Base-by-base conservation (phyloP, 345 rosid species). In the Toxicodendron radicans region DNA sequence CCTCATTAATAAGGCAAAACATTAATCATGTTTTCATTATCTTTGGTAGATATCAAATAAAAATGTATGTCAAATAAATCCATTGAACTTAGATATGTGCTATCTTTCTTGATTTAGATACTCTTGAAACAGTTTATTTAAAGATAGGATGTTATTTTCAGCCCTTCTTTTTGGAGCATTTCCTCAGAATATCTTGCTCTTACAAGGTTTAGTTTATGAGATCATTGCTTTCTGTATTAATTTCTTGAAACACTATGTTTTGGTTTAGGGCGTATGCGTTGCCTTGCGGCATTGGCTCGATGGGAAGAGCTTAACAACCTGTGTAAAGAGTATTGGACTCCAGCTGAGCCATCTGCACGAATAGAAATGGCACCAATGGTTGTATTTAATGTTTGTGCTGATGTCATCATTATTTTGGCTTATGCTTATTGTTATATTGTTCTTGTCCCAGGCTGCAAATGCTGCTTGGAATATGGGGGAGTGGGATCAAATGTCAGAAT, bases 381-480 rank as follows among this genome's bases (percentile, higher is more conserved):
- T 83, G 77, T 84, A 75, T 65, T 76, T 83, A 70, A 45, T 74
- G 49, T 68, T 20, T 75, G 14, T 74, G 58, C 68, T 46, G 64
- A 53, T 79, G 58, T 4, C 45, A 73, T 71, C 20, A 70, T 7
- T 71, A 54, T 41, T 67, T 45, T 72, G 33, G 21, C 43, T n/a
- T 23, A 66, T 77, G 59, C 78, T 78, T 79, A 77, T 61, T 17
- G 9, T 67, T 27, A 53, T 45, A 41, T 70, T 59, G n/a, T 73
- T 70, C 41, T 68, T 79, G 23, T 49, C 60, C 51, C 79, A 95
- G 99, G 99, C 99, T 76, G 98, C 98, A 78, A 58, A 10, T 51
- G 99, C 99, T 86, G 99, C 99, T 72, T 95, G 98, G 99, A 95
- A 91, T 77, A 95, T 95, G 99, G 98, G 98, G 60, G 98, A 95